These are phyloP conservation scores for Craterostigma plantagineum DNA, from an alignment of 257 asterid species.

Conservation along the genomic window DNA sequence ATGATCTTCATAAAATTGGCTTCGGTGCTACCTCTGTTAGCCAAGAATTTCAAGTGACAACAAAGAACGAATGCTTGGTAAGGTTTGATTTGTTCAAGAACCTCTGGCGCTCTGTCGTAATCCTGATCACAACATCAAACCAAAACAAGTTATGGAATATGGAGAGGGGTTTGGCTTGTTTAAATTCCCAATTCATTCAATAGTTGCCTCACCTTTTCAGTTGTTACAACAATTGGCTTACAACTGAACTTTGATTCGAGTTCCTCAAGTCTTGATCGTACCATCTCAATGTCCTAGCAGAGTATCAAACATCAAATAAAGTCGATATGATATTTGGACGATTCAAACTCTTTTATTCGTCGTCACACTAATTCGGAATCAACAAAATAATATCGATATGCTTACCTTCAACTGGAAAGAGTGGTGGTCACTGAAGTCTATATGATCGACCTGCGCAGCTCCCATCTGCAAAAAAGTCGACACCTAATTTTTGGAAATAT, in stretches of 20 bases:
- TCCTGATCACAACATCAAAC: constrained; percentile 26
- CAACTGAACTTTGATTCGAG: constrained; percentile 34
- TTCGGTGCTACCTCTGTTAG: constrained; percentile 26
- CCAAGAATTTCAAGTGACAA: constrained; percentile 43
- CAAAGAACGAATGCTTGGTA: constrained; percentile 54
- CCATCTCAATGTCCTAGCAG: constrained; percentile 43
- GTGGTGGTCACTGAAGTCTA: constrained; percentile 90
- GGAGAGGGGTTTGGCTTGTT: not conserved
- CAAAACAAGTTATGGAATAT: not conserved
- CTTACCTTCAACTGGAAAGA: constrained; percentile 44
- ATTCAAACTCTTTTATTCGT: not conserved
- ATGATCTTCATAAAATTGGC: constrained; percentile 30
- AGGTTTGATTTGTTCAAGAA: constrained; percentile 23
- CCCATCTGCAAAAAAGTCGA: constrained; percentile 50
- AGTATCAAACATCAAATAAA: constrained; percentile 7
- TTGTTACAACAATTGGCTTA: constrained; percentile 47
- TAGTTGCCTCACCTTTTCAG: constrained; percentile 60
- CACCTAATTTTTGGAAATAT: constrained; percentile 8
- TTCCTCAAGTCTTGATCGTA: constrained; percentile 35
- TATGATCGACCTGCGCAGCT: constrained; percentile 46
- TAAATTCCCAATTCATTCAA: not conserved
- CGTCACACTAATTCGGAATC: not conserved
- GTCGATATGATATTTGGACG: not conserved
- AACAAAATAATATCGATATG: not conserved
- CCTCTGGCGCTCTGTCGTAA: constrained; percentile 65